These are phyloP conservation scores for Eremothecium sinecaudum DNA, from an alignment of 1,139 yeast genomes.

Conservation along the genomic window DNA sequence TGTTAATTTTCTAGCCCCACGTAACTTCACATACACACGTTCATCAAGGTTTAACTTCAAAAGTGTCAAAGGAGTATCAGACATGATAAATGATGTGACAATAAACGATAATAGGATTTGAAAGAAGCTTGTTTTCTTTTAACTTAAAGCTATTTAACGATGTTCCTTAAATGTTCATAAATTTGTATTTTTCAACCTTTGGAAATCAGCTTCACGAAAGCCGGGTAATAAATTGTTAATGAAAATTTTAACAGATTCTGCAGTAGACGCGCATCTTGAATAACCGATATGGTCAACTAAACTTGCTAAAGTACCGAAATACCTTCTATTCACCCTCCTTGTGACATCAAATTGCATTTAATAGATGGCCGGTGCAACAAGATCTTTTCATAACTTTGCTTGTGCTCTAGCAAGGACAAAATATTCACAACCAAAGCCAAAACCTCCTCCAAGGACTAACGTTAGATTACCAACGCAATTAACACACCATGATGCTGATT, in stretches of 20 bases:
- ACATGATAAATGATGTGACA: no score
- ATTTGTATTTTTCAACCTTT: background rate
- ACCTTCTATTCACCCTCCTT: no score
- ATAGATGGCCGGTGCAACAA: conserved; percentile 3
- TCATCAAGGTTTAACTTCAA: conserved; percentile 84
- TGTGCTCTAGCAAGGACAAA: conserved; percentile 20
- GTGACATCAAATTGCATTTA: background rate
- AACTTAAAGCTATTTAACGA: no score
- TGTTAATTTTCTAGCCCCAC: conserved; percentile 91
- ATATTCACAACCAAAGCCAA: conserved; percentile 26
- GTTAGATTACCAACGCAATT: conserved; percentile 22
- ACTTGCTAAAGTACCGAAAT: no score
- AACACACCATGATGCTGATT: conserved; percentile 24
- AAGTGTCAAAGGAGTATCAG: conserved; percentile 72
- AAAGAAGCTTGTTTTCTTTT: no score
- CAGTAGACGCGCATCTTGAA: no score
- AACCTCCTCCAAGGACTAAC: conserved; percentile 15
- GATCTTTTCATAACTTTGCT: conserved; percentile 17
- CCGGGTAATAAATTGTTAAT: background rate
- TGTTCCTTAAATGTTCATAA: no score
- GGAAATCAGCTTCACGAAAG: background rate
- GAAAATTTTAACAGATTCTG: no score
- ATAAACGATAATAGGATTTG: no score
- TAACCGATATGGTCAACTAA: no score
- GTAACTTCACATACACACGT: conserved; percentile 72